These are phyloP conservation scores for Ophiostoma fasciatum DNA, from an alignment of 2,329 filamentous ascomycete species.

Conservation along the genomic window DNA sequence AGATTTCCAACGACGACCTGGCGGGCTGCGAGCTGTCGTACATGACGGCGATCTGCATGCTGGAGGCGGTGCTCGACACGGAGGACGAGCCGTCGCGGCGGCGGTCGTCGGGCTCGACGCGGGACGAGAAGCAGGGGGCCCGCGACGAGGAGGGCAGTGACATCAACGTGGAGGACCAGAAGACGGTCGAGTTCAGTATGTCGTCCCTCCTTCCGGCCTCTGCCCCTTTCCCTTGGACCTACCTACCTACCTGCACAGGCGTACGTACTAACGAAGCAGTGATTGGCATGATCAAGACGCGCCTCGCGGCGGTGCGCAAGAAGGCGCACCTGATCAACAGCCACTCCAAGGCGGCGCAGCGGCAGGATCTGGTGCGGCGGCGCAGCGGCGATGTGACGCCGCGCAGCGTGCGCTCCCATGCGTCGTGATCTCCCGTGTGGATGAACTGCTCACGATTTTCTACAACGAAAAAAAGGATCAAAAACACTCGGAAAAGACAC, in stretches of 20 bases:
- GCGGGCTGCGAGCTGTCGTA: slow-evolving; percentile 84
- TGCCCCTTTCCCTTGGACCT: not conserved
- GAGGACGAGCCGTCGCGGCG: slow-evolving; percentile 45
- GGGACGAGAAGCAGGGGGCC: slow-evolving; percentile 26
- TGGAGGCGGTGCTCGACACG: slow-evolving; percentile 83
- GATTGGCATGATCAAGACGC: slow-evolving; percentile 46
- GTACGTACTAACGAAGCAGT: slow-evolving; percentile 28
- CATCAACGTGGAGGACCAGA: slow-evolving; percentile 54
- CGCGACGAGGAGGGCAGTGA: slow-evolving; percentile 29
- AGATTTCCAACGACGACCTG: slow-evolving; percentile 84
- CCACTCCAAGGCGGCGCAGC: slow-evolving; percentile 34
- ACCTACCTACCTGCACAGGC: too few relatives aligned
- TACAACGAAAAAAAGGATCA: not conserved
- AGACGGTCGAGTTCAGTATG: slow-evolving; percentile 59
- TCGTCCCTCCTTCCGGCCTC: slow-evolving; percentile 11
- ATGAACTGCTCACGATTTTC: too few relatives aligned
- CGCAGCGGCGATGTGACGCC: slow-evolving; percentile 42
- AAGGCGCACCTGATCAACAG: slow-evolving; percentile 48
- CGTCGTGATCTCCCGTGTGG: too few relatives aligned
- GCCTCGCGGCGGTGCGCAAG: slow-evolving; percentile 40
- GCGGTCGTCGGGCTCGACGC: slow-evolving; percentile 8
- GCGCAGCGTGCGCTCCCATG: slow-evolving; percentile 35
- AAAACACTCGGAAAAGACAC: not conserved
- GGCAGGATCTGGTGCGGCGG: slow-evolving; percentile 27
- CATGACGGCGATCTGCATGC: slow-evolving; percentile 81